Evolutionary conservation across 2,329 filamentous ascomycete genomes (phyloP), one percentile per base, ranked within the genome.

Genomic region (Emergomyces pasteurianus): DNA sequence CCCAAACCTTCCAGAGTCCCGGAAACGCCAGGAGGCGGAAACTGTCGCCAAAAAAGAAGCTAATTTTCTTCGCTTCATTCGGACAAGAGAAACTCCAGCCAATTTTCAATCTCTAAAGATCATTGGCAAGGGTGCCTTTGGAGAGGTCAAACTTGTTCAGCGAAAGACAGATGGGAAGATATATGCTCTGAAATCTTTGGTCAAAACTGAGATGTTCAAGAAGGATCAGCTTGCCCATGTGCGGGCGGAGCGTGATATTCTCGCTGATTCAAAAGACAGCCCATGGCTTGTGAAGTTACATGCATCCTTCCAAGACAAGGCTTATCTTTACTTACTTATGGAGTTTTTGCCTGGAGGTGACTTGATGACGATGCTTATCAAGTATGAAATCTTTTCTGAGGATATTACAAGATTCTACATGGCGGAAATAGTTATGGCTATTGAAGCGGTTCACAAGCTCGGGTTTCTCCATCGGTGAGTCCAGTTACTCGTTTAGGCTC

Each of bases 191-290:
- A 99, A 99, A 80, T 97, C 92, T 53, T 81, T 99, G 67, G 90
- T 99, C 76, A 99, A 99, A 81, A 91, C 90, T 56, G 94, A 99
- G 77, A 99, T 99, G 94, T 96, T 96, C 80, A 96, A 96, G 79
- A 96, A 96, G 77, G 94, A 99, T 72, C 94, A 99, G 75, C 80
- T 99, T 63, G 94, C 94, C 21, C 94, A 99, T 77, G 94, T 99
- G 63, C 91, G 95, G 65, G 92, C 94, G 59, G 94, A 99, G 78
- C 86, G 94, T 81, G 94, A 99, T 74, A 97, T 99, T 68, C 80
- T 99, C 65, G 94, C 94, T 64, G 95, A 99, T 75, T 95, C 92
- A 42, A 78, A 78, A n/a, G 94, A 99, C 81, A 97, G 94, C 72
- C 92, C 94, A 5, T 99, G 94, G 94, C 90, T 99, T 18, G 94